Evolutionary conservation across 1,139 yeast species (phyloP).

Genomic region (Yamadazyma diospyri): DNA sequence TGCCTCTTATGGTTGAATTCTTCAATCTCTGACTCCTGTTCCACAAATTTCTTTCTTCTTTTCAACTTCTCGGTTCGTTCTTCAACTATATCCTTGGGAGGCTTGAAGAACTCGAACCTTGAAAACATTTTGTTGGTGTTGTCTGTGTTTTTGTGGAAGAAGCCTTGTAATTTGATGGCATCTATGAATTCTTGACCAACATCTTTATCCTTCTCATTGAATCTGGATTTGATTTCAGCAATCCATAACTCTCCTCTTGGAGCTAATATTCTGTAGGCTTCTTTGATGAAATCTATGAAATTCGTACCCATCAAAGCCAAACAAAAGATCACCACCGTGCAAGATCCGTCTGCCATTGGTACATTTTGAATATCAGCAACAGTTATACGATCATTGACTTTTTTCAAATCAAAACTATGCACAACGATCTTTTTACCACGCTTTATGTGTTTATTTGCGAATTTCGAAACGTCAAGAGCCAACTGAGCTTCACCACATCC

Average conservation of each 20-base stretch:
- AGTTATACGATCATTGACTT: conserved; percentile 81
- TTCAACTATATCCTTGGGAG: conserved; percentile 64
- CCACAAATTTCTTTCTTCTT: conserved; percentile 68
- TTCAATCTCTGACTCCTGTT: conserved; percentile 61
- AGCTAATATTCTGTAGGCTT: conserved; percentile 81
- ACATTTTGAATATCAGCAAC: conserved; percentile 94
- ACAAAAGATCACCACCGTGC: conserved; percentile 85
- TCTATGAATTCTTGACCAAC: conserved; percentile 75
- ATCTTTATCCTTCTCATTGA: conserved; percentile 49
- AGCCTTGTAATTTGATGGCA: conserved; percentile 72
- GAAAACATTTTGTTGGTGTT: conserved; percentile 90
- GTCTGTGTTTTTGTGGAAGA: conserved; percentile 86
- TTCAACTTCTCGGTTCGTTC: conserved; percentile 64
- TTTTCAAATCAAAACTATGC: conserved; percentile 87
- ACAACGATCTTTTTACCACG: conserved; percentile 51
- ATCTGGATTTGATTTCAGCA: conserved; percentile 93
- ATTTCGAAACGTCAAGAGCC: conserved; percentile 59
- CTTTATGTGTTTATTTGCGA: conserved; percentile 37
- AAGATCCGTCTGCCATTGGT: conserved; percentile 75
- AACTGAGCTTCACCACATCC: conserved; percentile 98
- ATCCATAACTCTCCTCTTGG: conserved; percentile 97
- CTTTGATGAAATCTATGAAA: conserved; percentile 84
- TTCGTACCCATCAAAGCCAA: conserved; percentile 97
- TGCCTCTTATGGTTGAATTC: conserved; percentile 52
- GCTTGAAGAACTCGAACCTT: conserved; percentile 89